Percentiles rank a stretch among this genome's conserved stretches.
Evolutionary conservation across 2,329 filamentous ascomycete species (phyloP).

Genomic region (Fusarium decemcellulare): DNA sequence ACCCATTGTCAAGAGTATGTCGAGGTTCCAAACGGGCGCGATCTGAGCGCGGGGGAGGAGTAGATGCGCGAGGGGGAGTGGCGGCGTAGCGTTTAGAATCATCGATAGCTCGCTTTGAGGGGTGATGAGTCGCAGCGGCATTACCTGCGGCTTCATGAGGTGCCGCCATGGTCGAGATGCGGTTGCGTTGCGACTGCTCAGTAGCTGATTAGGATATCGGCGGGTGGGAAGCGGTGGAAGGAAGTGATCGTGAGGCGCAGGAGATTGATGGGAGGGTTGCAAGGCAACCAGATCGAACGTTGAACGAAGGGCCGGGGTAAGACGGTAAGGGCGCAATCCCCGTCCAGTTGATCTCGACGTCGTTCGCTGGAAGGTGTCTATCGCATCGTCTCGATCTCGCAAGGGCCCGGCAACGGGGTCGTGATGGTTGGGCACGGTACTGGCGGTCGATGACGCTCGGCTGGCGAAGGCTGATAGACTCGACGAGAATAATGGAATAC

Average conservation of each 20-base stretch:
- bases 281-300: slow-evolving; percentile 12
- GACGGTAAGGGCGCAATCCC: slow-evolving; percentile 42
- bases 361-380: slow-evolving; percentile 39
- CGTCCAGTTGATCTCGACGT: slow-evolving; percentile 43
- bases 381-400: slow-evolving; percentile 47
- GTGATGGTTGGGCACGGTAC: slow-evolving; percentile 28
- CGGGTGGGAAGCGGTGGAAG: slow-evolving; percentile 15
- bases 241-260: slow-evolving; percentile 14
- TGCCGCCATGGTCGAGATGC: slow-evolving; percentile 51
- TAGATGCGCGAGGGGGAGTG: slow-evolving; percentile 57
- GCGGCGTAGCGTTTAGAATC: slow-evolving; percentile 50
- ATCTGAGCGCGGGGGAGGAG: slow-evolving; percentile 62
- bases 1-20: slow-evolving; percentile 53
- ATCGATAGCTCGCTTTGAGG: slow-evolving; percentile 51
- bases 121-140: slow-evolving; percentile 49
- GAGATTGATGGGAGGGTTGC: slow-evolving; percentile 14
- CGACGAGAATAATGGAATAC: slow-evolving; percentile 23
- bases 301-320: slow-evolving; percentile 33
- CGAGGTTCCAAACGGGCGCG: slow-evolving; percentile 60
- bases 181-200: slow-evolving; percentile 20
- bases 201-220: slow-evolving; percentile 13
- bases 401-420: slow-evolving; percentile 32
- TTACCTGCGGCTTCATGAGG: slow-evolving; percentile 48
- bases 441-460: slow-evolving; percentile 30
- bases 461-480: slow-evolving; percentile 12